A percentile compares a stretch with the other conserved stretches of the same genome.
Conservation (phyloP, 2,329 filamentous ascomycete genomes). For the Nannizziopsis barbatae region DNA sequence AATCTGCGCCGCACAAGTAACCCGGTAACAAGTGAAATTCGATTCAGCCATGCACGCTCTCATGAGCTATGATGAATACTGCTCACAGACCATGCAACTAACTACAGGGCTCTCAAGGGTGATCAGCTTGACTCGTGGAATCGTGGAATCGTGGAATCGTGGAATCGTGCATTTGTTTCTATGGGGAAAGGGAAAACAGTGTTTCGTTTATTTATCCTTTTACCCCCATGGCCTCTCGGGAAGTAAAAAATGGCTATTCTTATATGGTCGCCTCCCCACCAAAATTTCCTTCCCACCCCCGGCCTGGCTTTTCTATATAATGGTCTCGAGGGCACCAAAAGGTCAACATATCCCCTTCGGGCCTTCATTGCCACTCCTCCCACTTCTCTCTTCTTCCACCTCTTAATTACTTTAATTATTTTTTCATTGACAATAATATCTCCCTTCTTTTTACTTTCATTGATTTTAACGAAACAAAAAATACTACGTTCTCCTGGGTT, state of each 20-base stretch:
- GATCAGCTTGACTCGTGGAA: slow-evolving; percentile 1
- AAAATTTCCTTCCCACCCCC: neutral
- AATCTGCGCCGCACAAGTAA: neutral
- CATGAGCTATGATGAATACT: neutral
- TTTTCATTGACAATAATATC: neutral
- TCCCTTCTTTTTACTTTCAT: slow-evolving; percentile 3
- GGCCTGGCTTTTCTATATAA: neutral
- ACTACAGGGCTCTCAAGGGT: neutral
- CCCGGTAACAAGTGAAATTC: neutral
- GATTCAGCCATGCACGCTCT: neutral
- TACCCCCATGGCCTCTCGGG: neutral
- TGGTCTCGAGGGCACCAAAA: neutral
- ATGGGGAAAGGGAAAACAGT: neutral
- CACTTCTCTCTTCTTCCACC: slow-evolving; percentile 2
- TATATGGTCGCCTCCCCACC: slow-evolving; percentile 5
- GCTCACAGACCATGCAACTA: neutral
- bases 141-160: no score
- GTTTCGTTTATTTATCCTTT: slow-evolving; percentile 4
- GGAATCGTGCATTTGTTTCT: slow-evolving; percentile 3
- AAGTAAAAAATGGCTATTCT: neutral
- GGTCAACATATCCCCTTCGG: slow-evolving; percentile 7
- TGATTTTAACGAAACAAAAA: slow-evolving; percentile 1
- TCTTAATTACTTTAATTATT: slow-evolving; percentile 9
- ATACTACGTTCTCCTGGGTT: slow-evolving; percentile 2
- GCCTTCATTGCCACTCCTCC: slow-evolving; percentile 1